Conservation (phyloP, 768 basidiomycete genomes). For the Collybia nuda region DNA sequence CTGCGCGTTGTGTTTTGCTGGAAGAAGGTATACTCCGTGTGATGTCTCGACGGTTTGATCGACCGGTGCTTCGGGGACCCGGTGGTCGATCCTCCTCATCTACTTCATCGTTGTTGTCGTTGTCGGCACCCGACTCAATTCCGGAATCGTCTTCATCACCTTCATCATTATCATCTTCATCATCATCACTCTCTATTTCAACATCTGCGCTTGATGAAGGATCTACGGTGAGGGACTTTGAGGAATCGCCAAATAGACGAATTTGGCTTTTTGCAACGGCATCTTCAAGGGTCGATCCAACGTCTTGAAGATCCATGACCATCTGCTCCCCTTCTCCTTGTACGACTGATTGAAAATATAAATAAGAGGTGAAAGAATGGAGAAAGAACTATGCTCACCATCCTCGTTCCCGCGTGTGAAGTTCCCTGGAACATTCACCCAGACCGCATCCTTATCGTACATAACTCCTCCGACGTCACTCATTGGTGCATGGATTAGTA, state of each 20-base stretch:
- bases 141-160: slow-evolving; percentile 27
- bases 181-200: slow-evolving; percentile 30
- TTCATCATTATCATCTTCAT: slow-evolving; percentile 28
- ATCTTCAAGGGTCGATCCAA: slow-evolving; percentile 78
- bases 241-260: slow-evolving; percentile 80
- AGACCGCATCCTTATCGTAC: slow-evolving; percentile 98
- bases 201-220: slow-evolving; percentile 31
- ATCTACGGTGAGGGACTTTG: slow-evolving; percentile 58
- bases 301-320: slow-evolving; percentile 97
- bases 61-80: slow-evolving; percentile 47
- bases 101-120: slow-evolving; percentile 15
- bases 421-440: slow-evolving; percentile 95
- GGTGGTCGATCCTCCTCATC: slow-evolving; percentile 5
- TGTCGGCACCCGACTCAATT: slow-evolving; percentile 27
- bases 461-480: slow-evolving; percentile 95
- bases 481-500: slow-evolving; percentile 96
- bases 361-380: not conserved
- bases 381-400: slow-evolving; percentile 35
- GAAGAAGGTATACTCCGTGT: slow-evolving; percentile 38
- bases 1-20: slow-evolving; percentile 33
- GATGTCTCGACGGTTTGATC: slow-evolving; percentile 45
- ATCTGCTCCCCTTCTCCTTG: slow-evolving; percentile 96
- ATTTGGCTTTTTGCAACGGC: slow-evolving; percentile 80
- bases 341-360: slow-evolving; percentile 41
- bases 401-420: slow-evolving; percentile 79